Conservation (phyloP, 2,329 filamentous ascomycete species). For the Cordyceps fumosorosea region DNA sequence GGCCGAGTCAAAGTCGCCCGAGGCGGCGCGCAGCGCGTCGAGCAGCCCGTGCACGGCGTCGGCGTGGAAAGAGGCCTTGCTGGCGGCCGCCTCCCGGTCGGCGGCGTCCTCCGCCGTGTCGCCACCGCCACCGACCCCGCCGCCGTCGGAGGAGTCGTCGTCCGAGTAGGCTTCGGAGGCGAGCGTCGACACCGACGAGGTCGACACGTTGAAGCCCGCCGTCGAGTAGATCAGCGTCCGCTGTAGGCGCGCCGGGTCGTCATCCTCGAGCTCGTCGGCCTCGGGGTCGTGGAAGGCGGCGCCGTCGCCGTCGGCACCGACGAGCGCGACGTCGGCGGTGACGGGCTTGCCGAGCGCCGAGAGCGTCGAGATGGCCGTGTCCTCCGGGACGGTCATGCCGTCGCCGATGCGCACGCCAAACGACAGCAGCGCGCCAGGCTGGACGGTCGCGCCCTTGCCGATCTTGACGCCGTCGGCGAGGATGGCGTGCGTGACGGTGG, state of each 20-base stretch:
- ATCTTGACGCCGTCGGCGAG: slow-evolving; percentile 67
- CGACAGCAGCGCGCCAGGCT: slow-evolving; percentile 70
- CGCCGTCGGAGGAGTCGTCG: slow-evolving; percentile 50
- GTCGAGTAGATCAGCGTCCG: slow-evolving; percentile 50
- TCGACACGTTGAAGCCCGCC: slow-evolving; percentile 45
- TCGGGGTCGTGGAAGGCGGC: slow-evolving; percentile 40
- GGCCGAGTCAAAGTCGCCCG: slow-evolving; percentile 70
- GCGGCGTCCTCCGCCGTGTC: slow-evolving; percentile 32
- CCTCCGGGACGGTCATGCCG: slow-evolving; percentile 39
- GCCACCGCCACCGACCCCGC: slow-evolving; percentile 61
- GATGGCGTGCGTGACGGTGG: slow-evolving; percentile 64
- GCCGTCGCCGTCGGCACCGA: slow-evolving; percentile 46
- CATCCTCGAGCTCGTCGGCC: slow-evolving; percentile 43
- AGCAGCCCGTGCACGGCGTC: slow-evolving; percentile 84
- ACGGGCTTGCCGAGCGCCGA: slow-evolving; percentile 31
- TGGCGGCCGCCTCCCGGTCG: slow-evolving; percentile 49
- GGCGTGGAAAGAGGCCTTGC: slow-evolving; percentile 61
- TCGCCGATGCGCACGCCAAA: slow-evolving; percentile 69
- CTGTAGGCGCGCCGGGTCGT: slow-evolving; percentile 46
- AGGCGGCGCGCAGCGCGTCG: slow-evolving; percentile 71
- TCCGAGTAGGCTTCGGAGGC: slow-evolving; percentile 61
- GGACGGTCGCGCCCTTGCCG: slow-evolving; percentile 63
- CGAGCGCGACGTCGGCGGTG: slow-evolving; percentile 36
- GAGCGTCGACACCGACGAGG: slow-evolving; percentile 50
- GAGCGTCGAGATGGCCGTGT: slow-evolving; percentile 29